These are phyloP conservation scores for Spathaspora boniae DNA, from an alignment of 805 yeast genomes.

Conservation along the genomic window DNA sequence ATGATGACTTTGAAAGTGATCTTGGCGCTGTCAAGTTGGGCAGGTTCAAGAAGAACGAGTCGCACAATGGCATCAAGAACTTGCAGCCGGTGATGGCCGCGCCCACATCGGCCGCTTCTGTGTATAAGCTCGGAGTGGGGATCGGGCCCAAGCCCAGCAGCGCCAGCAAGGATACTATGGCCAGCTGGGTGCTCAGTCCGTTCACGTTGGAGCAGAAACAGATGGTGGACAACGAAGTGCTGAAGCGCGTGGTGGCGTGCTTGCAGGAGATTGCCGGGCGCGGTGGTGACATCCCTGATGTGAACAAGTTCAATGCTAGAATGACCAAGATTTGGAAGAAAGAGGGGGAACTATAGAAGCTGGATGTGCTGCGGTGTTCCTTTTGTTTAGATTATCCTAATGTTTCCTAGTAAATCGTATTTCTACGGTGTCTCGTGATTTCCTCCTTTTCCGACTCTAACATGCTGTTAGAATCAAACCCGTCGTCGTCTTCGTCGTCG, in stretches of 20 bases:
- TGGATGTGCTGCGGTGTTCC: neutral
- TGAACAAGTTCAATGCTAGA: conserved; percentile 24
- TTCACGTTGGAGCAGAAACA: conserved; percentile 25
- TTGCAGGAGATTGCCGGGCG: conserved; percentile 19
- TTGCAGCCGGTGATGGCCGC: conserved; percentile 12
- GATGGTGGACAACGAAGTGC: conserved; percentile 12
- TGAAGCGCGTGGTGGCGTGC: conserved; percentile 14
- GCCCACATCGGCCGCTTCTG: conserved; percentile 2
- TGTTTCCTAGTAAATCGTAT: conserved; percentile 7
- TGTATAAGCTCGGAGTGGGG: conserved; percentile 35
- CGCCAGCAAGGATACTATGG: conserved; percentile 33
- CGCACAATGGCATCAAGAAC: conserved; percentile 38
- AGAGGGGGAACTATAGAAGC: neutral
- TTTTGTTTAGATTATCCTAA: neutral
- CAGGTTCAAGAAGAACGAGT: conserved; percentile 31
- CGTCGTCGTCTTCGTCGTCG: conserved; percentile 6
- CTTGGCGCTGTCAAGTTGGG: conserved; percentile 28
- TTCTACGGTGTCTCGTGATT: conserved; percentile 3
- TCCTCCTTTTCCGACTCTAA: too few species aligned
- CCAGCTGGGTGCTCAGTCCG: conserved; percentile 38
- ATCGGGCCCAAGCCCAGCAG: conserved; percentile 42
- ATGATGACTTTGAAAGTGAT: conserved; percentile 37
- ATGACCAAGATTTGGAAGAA: conserved; percentile 9
- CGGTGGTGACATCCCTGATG: conserved; percentile 21
- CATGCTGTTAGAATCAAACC: conserved; percentile 4